Conservation (phyloP, 2,329 filamentous ascomycete species). For the Neopestalotiopsis sp. region DNA sequence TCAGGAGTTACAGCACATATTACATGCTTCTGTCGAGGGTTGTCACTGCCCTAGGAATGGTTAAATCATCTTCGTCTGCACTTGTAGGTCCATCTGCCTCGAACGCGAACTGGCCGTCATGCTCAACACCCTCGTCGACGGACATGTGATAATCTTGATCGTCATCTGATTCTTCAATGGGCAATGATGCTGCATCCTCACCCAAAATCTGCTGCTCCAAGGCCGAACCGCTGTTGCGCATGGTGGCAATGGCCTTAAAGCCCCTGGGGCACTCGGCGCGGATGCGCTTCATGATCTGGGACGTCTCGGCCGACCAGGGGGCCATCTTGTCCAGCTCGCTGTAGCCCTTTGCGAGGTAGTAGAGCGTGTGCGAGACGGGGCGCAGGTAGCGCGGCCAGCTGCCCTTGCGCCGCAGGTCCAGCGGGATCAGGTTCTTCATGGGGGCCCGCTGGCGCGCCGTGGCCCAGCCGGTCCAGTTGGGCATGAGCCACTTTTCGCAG, state of each 20-base stretch:
- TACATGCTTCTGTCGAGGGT: neutral
- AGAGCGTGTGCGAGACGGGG: constrained; percentile 50
- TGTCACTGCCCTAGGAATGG: neutral
- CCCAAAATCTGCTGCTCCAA: constrained; percentile 32
- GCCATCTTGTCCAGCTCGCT: constrained; percentile 52
- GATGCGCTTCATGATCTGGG: constrained; percentile 44
- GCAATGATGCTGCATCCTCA: neutral
- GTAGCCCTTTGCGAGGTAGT: constrained; percentile 55
- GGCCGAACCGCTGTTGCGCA: constrained; percentile 32
- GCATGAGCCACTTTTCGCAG: constrained; percentile 81
- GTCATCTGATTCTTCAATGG: neutral
- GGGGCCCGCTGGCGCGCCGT: constrained; percentile 33
- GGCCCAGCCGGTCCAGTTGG: constrained; percentile 77
- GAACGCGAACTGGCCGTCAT: neutral
- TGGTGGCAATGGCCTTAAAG: constrained; percentile 35
- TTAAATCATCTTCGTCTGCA: neutral
- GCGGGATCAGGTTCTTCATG: constrained; percentile 34
- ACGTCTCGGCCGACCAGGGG: constrained; percentile 53
- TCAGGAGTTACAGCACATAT: neutral
- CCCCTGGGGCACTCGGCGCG: constrained; percentile 40
- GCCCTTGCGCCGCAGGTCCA: constrained; percentile 45
- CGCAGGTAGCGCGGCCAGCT: constrained; percentile 42
- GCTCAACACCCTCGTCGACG: neutral
- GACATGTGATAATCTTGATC: neutral
- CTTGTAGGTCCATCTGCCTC: neutral